phyloP scores from a whole-genome alignment of 805 yeast genomes.

The Jamesozyma piceae region DNA sequence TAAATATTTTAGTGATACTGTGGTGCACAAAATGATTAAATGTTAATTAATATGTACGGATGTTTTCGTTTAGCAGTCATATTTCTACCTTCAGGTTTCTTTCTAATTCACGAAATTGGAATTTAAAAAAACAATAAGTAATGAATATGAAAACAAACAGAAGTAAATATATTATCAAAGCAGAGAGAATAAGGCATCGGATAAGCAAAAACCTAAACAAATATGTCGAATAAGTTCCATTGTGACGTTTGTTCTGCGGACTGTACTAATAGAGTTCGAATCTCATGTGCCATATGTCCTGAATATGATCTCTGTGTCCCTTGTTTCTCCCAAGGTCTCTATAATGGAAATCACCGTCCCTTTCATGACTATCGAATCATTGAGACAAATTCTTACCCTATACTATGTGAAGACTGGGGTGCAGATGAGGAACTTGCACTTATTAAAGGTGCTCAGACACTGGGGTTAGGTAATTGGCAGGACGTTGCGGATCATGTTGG shows the following conservation, averaged over 20 bases:
- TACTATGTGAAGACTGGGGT: conserved; percentile 88
- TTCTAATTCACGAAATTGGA: no score
- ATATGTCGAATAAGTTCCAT: conserved; percentile 54
- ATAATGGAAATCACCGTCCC: conserved; percentile 82
- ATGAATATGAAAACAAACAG: no score
- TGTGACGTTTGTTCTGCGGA: conserved; percentile 97
- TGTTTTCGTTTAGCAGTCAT: no score
- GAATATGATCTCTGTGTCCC: conserved; percentile 98
- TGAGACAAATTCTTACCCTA: conserved; percentile 92
- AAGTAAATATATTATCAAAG: no score
- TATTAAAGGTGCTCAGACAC: conserved; percentile 84
- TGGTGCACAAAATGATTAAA: no score
- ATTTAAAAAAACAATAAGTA: no score
- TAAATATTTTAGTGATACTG: no score
- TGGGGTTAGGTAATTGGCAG: conserved; percentile 95
- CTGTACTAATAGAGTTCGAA: conserved; percentile 84
- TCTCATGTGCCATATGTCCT: conserved; percentile 82
- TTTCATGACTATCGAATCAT: conserved; percentile 86
- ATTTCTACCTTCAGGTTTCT: no score
- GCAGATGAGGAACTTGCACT: conserved; percentile 91
- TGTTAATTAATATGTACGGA: no score
- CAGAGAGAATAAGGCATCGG: no score
- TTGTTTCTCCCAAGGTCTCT: conserved; percentile 79
- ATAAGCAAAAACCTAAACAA: no score
- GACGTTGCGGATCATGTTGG: conserved; percentile 97